phyloP scores from a whole-genome alignment of 192 early-diverging fungal species.

The Mortierella hygrophila region DNA sequence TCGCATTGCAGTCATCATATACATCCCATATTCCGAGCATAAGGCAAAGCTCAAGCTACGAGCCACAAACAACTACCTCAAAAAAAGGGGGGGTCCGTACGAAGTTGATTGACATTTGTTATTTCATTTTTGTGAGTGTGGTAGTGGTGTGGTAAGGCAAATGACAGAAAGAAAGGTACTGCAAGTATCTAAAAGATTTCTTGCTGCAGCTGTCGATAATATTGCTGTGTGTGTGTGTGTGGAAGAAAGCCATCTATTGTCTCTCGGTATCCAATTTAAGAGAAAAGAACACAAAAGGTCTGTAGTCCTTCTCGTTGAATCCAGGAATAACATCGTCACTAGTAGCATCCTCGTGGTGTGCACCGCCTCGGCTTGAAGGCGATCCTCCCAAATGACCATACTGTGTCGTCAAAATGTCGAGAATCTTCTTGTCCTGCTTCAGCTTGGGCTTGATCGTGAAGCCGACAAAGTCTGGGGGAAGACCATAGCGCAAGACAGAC shows the following conservation, averaged over 20 bases:
- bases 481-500: conserved; percentile 95
- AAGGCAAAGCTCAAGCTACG: too few species aligned
- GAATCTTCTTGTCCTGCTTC: conserved; percentile 87
- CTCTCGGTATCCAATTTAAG: conserved; percentile 66
- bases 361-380: conserved; percentile 53
- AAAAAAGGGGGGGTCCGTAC: too few species aligned
- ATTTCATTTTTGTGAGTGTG: too few species aligned
- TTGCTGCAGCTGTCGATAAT: neutral
- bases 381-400: conserved; percentile 90
- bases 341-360: conserved; percentile 40
- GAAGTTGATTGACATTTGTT: too few species aligned
- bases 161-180: too few species aligned
- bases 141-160: too few species aligned
- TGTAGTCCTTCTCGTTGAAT: conserved; percentile 93
- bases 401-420: conserved; percentile 79
- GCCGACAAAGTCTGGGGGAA: conserved; percentile 91
- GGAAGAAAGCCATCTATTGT: conserved; percentile 27
- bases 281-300: conserved; percentile 89
- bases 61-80: too few species aligned
- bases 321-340: conserved; percentile 87
- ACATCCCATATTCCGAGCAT: too few species aligned
- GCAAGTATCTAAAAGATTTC: neutral
- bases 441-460: conserved; percentile 71
- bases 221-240: neutral
- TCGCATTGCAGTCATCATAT: too few species aligned